Percentiles rank a stretch among this genome's conserved stretches.
These are phyloP conservation scores for Spathaspora sp. DNA, from an alignment of 1,139 yeast genomes.

Conservation along the genomic window DNA sequence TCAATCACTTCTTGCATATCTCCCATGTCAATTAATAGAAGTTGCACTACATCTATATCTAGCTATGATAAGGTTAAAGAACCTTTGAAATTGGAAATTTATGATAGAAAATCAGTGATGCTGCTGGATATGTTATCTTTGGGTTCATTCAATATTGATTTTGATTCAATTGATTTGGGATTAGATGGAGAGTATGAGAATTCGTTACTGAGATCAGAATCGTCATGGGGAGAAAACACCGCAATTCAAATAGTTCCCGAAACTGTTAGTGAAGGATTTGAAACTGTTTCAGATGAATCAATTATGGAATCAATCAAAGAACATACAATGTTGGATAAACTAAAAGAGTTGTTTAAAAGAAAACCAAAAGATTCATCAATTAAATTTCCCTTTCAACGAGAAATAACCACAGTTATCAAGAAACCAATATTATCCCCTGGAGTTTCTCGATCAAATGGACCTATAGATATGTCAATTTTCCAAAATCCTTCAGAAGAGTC, in stretches of 20 bases:
- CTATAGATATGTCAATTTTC: slow-evolving; percentile 5
- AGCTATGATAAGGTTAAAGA: slow-evolving; percentile 4
- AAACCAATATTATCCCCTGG: neutral
- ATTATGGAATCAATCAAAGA: slow-evolving; percentile 10
- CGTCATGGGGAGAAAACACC: neutral
- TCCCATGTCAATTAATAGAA: slow-evolving; percentile 7
- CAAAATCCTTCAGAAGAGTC: slow-evolving; percentile 2
- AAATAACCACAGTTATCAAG: slow-evolving; percentile 1
- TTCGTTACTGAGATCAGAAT: neutral
- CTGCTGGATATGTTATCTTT: slow-evolving; percentile 4
- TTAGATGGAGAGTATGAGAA: slow-evolving; percentile 1
- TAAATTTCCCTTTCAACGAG: neutral
- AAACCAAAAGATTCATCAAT: neutral
- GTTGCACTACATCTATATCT: slow-evolving; percentile 4
- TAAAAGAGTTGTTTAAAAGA: slow-evolving; percentile 8
- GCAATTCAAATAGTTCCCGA: neutral
- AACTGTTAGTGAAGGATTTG: neutral
- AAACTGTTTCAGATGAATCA: slow-evolving; percentile 1
- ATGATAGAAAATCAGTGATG: slow-evolving; percentile 3
- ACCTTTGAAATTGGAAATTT: slow-evolving; percentile 5
- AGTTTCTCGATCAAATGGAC: neutral
- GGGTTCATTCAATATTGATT: slow-evolving; percentile 9
- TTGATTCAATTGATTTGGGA: slow-evolving; percentile 8
- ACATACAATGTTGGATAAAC: slow-evolving; percentile 10
- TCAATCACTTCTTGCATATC: slow-evolving; percentile 5